Evolutionary conservation across 257 asterid species (phyloP).

Genomic region (Solanum boliviense): DNA sequence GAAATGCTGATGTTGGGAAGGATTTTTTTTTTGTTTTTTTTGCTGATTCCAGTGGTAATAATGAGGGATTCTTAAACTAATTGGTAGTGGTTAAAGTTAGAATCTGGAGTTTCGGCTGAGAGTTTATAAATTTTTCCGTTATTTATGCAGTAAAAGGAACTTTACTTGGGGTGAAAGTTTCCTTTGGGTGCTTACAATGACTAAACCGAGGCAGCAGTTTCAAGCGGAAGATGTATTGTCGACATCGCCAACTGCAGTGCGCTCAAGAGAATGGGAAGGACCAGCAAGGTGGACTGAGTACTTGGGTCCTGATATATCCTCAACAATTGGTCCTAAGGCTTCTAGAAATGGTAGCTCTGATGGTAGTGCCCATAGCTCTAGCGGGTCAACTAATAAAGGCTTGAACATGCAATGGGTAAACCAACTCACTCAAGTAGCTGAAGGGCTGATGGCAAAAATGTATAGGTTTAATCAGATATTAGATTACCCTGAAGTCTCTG

Average conservation of each 20-base stretch:
- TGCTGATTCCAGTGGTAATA: neutral
- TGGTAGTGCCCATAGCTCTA: slow-evolving; percentile 35
- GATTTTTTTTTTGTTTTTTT: neutral
- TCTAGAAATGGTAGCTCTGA: slow-evolving; percentile 49
- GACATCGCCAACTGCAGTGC: slow-evolving; percentile 44
- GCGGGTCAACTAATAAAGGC: slow-evolving; percentile 58
- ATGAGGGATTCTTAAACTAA: neutral
- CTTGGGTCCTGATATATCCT: slow-evolving; percentile 60
- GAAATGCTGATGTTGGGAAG: neutral
- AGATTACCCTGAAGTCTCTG: slow-evolving; percentile 80
- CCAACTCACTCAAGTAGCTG: slow-evolving; percentile 94
- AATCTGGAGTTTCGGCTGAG: neutral
- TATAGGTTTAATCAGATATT: slow-evolving; percentile 86
- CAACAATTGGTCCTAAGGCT: slow-evolving; percentile 21
- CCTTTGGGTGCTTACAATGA: slow-evolving; percentile 39
- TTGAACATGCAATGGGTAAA: slow-evolving; percentile 95
- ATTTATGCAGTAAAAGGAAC: slow-evolving; percentile 25
- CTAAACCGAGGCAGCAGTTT: slow-evolving; percentile 58
- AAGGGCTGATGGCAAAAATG: slow-evolving; percentile 96
- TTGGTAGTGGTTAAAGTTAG: neutral
- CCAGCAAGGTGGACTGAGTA: slow-evolving; percentile 93
- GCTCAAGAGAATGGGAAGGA: slow-evolving; percentile 85
- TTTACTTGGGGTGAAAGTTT: slow-evolving; percentile 9
- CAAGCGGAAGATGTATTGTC: slow-evolving; percentile 58
- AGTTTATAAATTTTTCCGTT: neutral